Evolutionary conservation across 306 rosid species (phyloP), one percentile per base, ranked within the genome.

Genomic region (Begonia masoniana): DNA sequence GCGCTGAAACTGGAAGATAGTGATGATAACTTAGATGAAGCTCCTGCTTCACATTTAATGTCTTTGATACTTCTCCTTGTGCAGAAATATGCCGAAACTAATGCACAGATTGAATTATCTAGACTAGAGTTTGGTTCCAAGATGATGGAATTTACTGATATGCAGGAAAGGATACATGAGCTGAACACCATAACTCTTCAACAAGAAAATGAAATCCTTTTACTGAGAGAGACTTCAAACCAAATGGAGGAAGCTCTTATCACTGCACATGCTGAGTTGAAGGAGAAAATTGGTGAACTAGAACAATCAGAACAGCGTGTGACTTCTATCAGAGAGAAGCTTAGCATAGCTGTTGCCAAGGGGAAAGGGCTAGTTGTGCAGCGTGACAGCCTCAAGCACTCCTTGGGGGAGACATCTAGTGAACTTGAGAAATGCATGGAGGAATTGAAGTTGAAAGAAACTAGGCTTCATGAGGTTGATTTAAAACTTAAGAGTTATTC

Each of bases 291-390:
- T 61, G 62, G 65, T 58, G 99, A 92, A 66, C 80, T 83, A 53
- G 84, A 79, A 62, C 86, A 83, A 66, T 74, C 93, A 16, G 96
- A 92, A 68, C 96, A 77, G 66, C 84, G 94, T 54, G 83, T 79
- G 55, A 77, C 84, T 61, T 82, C 99, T 50, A 55, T 79, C 24
- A 74, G 96, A 62, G 96, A 86, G 75, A 92, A 86, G 76, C 96
- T 92, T 62, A 56, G 95, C 76, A 86, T 92, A 62, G 99, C 99
- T 66, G 99, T 86, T 65, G 63, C 95, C 67, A 92, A 86, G 79
- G 99, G 99, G 31, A 92, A 92, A 72, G 94, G 95, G 56, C 75
- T 92, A 79, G 68, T 91, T 51, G 94, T 91, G 53, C 96, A 85
- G 74, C 80, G 99, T 26, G 99, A 91, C 69, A 71, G 82, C 71